Base-by-base conservation (phyloP, 108 stramenopile species). In the Fragilariopsis cylindrus region DNA sequence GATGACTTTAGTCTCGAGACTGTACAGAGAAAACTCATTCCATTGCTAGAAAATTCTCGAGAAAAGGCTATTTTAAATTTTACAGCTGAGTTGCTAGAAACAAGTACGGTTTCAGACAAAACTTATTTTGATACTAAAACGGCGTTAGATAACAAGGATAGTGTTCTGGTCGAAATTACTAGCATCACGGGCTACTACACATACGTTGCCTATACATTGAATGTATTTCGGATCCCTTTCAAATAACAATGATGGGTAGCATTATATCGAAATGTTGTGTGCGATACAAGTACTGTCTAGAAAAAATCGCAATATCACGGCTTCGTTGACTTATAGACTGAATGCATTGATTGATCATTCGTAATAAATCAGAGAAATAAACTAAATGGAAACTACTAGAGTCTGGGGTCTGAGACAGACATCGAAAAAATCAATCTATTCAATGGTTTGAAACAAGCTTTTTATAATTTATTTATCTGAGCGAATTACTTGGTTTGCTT, bases 131-230 rank as follows among this genome's bases (percentile, higher is more conserved):
- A 5, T 41, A 89, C 93, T 42, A 82, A 82, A 58, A 15, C 57
- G n/a, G 73, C 75, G 7, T 12, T 91, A 57, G 92, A 48, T 7
- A 81, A 76, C 39, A 74, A 86, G 48, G 89, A 91, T 71, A 66
- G 82, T 18, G 80, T 87, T 2, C 69, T 91, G 74, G 90, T 91
- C 7, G 93, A 91, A 74, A 89, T 94, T 57, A 87, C 85, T 48
- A 85, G 88, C 60, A 94, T 94, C 69, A 75, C 80, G n/a, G 93
- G 93, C 3, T 94, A 94, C 58, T 94, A 94, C 70, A 84, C 93
- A 1, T 89, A 79, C 68, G 90, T 90, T 45, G 76, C 89, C 11
- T 94, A 83, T 57, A 94, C 93, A 15, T 54, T 94, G 48, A 94
- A 94, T 72, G 90, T 87, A 0, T 94, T 94, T 71, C 74, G 71